Percentiles rank a stretch among this genome's conserved stretches.
phyloP scores from a whole-genome alignment of 441 rosid species.

The Populus hybrid region DNA sequence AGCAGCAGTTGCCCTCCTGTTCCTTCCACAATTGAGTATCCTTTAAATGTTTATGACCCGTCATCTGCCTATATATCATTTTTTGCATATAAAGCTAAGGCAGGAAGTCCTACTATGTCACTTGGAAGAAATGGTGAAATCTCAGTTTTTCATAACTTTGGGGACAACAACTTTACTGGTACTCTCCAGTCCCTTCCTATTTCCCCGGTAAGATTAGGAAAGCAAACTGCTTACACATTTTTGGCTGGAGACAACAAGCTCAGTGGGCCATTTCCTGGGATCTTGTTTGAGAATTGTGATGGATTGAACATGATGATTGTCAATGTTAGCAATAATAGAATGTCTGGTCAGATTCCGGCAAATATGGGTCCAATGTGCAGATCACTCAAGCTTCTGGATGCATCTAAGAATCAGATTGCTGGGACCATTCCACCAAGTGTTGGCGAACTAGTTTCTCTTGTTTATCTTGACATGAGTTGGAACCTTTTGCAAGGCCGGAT shows the following conservation, averaged over 20 bases:
- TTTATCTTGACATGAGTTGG: conserved; percentile 48
- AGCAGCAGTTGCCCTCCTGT: conserved; percentile 27
- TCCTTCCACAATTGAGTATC: conserved; percentile 15
- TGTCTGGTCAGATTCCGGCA: conserved; percentile 44
- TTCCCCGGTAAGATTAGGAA: conserved; percentile 34
- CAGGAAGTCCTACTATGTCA: conserved; percentile 19
- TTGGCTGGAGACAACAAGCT: conserved; percentile 52
- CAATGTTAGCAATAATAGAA: conserved; percentile 49
- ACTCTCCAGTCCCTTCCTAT: conserved; percentile 37
- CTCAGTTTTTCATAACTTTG: conserved; percentile 44
- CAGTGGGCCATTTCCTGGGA: conserved; percentile 48
- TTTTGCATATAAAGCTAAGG: conserved; percentile 30
- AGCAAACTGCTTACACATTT: conserved; percentile 39
- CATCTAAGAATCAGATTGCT: conserved; percentile 44
- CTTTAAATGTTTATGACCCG: conserved; percentile 18
- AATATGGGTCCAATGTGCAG: conserved; percentile 41
- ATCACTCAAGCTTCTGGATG: conserved; percentile 46
- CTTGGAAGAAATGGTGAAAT: conserved; percentile 25
- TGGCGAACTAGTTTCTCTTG: conserved; percentile 39
- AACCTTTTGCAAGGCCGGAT: conserved; percentile 49
- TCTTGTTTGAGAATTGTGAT: conserved; percentile 40
- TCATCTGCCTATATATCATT: conserved; percentile 39
- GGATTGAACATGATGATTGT: conserved; percentile 37
- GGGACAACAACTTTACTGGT: conserved; percentile 49
- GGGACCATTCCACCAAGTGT: conserved; percentile 41